A percentile compares a stretch with the other conserved stretches of the same genome.
phyloP scores from a whole-genome alignment of 371 early-diverging fungal genomes.

The Dinochytrium kinnereticum region DNA sequence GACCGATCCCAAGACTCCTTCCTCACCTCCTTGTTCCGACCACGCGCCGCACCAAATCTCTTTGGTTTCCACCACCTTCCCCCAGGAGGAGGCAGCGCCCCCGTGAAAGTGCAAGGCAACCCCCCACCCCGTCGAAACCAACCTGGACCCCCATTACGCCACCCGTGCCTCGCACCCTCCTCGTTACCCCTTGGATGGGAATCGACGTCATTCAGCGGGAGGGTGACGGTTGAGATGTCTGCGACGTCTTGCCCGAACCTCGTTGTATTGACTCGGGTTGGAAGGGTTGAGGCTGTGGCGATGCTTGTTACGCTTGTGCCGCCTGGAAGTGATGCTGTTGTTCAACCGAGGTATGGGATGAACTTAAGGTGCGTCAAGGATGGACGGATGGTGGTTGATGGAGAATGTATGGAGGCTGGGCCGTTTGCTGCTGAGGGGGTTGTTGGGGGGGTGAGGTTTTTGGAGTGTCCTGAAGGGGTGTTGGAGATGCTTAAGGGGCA shows the following conservation, averaged over 20 bases:
- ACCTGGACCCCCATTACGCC: constrained; percentile 11
- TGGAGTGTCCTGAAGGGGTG: neutral
- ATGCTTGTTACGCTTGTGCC: neutral
- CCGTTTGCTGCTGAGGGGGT: constrained; percentile 15
- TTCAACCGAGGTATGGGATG: neutral
- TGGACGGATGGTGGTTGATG: constrained; percentile 4
- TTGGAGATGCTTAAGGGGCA: neutral
- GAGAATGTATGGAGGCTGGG: constrained; percentile 14
- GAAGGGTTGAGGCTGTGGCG: neutral
- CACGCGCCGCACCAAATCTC: no score
- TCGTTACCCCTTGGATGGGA: constrained; percentile 2
- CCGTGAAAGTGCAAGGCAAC: neutral
- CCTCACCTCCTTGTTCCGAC: no score
- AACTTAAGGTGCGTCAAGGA: neutral
- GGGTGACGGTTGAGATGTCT: no score
- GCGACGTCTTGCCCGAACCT: no score
- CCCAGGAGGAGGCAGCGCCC: neutral
- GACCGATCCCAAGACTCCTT: neutral
- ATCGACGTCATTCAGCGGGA: neutral
- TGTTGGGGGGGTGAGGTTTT: neutral
- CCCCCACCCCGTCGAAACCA: neutral
- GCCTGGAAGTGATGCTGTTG: neutral
- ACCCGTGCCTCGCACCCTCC: constrained; percentile 17
- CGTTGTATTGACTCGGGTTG: no score
- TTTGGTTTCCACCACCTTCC: constrained; percentile 7